Base-by-base conservation (phyloP, 768 basidiomycete genomes). In the Pleurotus ostreatus region DNA sequence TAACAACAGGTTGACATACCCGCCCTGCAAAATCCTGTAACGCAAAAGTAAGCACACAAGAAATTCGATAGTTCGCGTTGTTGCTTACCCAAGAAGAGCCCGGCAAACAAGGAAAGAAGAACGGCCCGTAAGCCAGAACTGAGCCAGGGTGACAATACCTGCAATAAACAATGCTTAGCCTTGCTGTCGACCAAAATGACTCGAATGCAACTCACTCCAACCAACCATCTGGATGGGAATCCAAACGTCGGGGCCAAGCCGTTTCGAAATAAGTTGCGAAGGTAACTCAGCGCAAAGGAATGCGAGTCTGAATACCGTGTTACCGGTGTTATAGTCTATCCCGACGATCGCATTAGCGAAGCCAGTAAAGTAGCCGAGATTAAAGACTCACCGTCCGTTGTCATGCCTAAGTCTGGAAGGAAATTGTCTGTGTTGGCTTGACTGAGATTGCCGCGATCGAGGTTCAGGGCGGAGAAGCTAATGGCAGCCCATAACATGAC, bases 211-310 rank as follows among this genome's bases (percentile, higher is more conserved):
- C 54, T 25, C 23, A 55, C 54, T 55, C 54, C 54, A 55, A 25
- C 22, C 23, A 46, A 41, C 44, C 70, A 84, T 81, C 63, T 84
- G 82, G 1, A 73, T 76, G 4, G 83, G 81, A 65, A 84, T 83
- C 83, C 81, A 85, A 22, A 80, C 76, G 65, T 86, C 84, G 2
- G 84, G 83, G 2, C 85, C 84, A 39, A 83, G 59, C 11, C 78
- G 73, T 66, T 86, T 86, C 1, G 82, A 84, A 41, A 86, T 67
- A 12, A 86, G 68, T 56, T 85, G 84, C 9, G 84, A 85, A 6
- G 85, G 84, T 15, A 86, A 65, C 60, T 86, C 84, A 0, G 83
- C 82, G 38, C 65, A 71, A 18, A 83, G 64, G 64, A 83, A 84
- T 7, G 78, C 57, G 1, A 83, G 62, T 18, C 76, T 75, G 61